Conservation (phyloP, 345 rosid genomes). For the Gossypium thurberi region DNA sequence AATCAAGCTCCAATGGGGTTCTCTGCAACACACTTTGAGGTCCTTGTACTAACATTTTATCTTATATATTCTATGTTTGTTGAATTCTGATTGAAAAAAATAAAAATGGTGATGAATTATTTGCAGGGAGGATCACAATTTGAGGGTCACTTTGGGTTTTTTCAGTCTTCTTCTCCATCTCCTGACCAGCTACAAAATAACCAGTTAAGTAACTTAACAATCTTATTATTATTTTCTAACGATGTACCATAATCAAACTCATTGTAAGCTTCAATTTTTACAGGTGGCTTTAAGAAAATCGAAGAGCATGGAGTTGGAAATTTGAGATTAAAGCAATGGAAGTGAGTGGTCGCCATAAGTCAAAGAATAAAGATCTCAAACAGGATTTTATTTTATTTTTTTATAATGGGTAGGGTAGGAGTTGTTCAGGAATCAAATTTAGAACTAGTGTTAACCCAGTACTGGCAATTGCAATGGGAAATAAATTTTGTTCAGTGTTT, state of each 20-base stretch:
- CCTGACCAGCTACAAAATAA: slow-evolving; percentile 38
- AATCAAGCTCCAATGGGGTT: slow-evolving; percentile 45
- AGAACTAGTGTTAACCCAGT: no score
- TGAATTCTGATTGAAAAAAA: slow-evolving; percentile 1
- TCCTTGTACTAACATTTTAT: slow-evolving; percentile 12
- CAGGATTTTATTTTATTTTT: slow-evolving; percentile 15
- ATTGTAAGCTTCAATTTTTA: slow-evolving; percentile 9
- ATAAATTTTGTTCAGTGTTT: slow-evolving; percentile 24
- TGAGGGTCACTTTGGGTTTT: slow-evolving; percentile 35
- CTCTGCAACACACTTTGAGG: slow-evolving; percentile 69
- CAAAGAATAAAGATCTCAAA: slow-evolving; percentile 19
- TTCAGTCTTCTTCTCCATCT: slow-evolving; percentile 30
- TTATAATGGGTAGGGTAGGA: neutral
- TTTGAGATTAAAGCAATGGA: slow-evolving; percentile 16
- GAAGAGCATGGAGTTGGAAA: neutral
- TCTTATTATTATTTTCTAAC: neutral
- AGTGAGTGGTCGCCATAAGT: neutral
- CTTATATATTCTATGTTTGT: neutral
- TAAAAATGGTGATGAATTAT: slow-evolving; percentile 7
- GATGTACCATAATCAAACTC: neutral
- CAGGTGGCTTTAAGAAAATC: slow-evolving; percentile 41
- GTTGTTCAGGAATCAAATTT: no score
- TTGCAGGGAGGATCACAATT: slow-evolving; percentile 46
- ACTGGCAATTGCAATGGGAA: slow-evolving; percentile 31
- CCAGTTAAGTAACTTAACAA: slow-evolving; percentile 37